These are phyloP conservation scores for Massariosphaeria phaeospora DNA, from an alignment of 495 filamentous ascomycete species.

Conservation along the genomic window DNA sequence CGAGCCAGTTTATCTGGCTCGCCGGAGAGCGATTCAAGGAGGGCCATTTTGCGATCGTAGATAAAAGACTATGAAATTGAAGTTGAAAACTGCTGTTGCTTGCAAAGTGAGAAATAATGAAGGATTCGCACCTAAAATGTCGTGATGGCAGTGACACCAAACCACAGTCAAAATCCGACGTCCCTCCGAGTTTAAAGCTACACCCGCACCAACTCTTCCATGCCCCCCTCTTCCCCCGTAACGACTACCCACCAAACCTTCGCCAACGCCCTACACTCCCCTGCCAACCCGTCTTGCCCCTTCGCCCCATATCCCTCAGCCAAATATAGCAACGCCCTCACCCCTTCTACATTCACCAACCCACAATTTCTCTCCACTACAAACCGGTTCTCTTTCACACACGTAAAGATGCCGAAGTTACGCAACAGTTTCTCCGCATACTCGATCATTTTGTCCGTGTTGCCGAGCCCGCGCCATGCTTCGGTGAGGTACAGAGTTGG, in stretches of 20 bases:
- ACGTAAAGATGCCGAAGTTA: constrained; percentile 45
- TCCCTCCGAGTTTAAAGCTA: too few relatives aligned
- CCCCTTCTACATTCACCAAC: constrained; percentile 43
- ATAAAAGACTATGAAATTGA: too few relatives aligned
- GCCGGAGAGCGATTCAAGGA: too few relatives aligned
- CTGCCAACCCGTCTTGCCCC: constrained; percentile 34
- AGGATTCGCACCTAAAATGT: too few relatives aligned
- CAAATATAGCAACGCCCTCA: constrained; percentile 40
- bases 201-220: constrained; percentile 35
- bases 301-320: constrained; percentile 38
- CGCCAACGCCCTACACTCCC: constrained; percentile 36
- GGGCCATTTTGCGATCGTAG: too few relatives aligned
- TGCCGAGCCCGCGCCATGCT: constrained; percentile 40
- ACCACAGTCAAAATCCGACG: too few relatives aligned
- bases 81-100: too few relatives aligned
- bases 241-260: constrained; percentile 41
- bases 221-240: constrained; percentile 41
- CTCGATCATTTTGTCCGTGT: constrained; percentile 41
- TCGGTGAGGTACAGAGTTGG: constrained; percentile 44
- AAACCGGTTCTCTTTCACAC: constrained; percentile 27
- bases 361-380: constrained; percentile 23
- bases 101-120: too few relatives aligned
- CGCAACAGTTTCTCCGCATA: constrained; percentile 40
- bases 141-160: too few relatives aligned
- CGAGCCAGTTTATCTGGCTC: too few relatives aligned